These are phyloP conservation scores for Bipolaris oryzae DNA, from an alignment of 2,329 filamentous ascomycete genomes.

Conservation along the genomic window DNA sequence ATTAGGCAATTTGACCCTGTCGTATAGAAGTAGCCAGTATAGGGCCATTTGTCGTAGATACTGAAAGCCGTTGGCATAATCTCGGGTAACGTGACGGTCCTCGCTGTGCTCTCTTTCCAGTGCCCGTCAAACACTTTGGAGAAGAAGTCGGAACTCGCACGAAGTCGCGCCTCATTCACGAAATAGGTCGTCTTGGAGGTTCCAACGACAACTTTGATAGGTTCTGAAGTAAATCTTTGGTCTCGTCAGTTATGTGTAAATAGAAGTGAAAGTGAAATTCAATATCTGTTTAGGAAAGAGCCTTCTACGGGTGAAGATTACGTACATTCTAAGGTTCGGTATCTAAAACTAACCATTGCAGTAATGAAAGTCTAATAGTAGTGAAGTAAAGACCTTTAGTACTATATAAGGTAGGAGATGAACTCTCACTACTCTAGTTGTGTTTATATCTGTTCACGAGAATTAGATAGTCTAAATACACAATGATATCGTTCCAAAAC, in stretches of 20 bases:
- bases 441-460: too few relatives aligned
- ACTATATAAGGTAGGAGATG: too few relatives aligned
- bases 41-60: not conserved
- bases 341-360: too few relatives aligned
- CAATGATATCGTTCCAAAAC: too few relatives aligned
- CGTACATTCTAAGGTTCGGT: too few relatives aligned
- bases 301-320: not conserved
- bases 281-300: not conserved
- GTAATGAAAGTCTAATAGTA: too few relatives aligned
- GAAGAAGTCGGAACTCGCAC: not conserved
- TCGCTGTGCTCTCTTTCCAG: not conserved
- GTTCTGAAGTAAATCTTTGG: not conserved
- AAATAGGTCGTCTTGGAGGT: not conserved
- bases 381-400: too few relatives aligned
- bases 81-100: not conserved
- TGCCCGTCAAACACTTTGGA: not conserved
- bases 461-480: too few relatives aligned
- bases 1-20: not conserved
- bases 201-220: not conserved
- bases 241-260: not conserved
- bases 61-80: not conserved
- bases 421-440: too few relatives aligned
- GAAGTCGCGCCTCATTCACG: not conserved
- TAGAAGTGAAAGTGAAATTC: not conserved
- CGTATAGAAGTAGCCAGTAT: not conserved